Evolutionary conservation across 768 basidiomycete genomes (phyloP), one percentile per base, ranked within the genome.

Genomic region (Rhizopogon rudus): DNA sequence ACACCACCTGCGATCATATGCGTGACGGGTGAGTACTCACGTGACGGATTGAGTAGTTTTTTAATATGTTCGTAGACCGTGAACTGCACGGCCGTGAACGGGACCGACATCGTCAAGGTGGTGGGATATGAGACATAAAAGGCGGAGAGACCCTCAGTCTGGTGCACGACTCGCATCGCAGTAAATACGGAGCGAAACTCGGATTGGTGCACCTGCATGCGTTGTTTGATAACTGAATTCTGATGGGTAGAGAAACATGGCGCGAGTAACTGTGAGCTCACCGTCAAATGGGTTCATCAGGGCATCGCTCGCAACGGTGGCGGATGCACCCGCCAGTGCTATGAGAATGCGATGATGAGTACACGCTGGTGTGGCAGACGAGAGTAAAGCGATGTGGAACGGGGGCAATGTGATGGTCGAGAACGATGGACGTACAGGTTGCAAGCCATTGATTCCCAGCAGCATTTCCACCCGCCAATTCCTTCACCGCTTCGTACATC

Each of bases 241-340:
- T 42, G 52, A 58, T 57, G 53, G 57, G 59, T 55, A 48, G 50
- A 35, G 40, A 40, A 50, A 39, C 41, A 44, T 48, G 33, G 33
- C 44, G 44, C 39, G 10, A 41, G 49, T 22, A 44, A 41, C 54
- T 28, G 22, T 9, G 51, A 12, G 71, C 84, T 67, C 70, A 97
- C 96, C 96, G 74, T 99, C 97, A 66, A 99, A 99, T 2, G 97
- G 97, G 71, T 98, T 99, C 97, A 99, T 99, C 53, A 98, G 76
- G 2, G 97, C 97, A 75, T 99, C 97, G 55, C 88, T 90, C 3
- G 94, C 90, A 60, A 95, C 90, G 9, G 97, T 98, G 0, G 96
- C 97, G 0, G 88, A 83, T 44, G 93, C 97, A 58, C 97, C 97
- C 31, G 97, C 97, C 31, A 93, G 63, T 31, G 96, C 97, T 93